Conservation (phyloP, 2,329 filamentous ascomycete species). For the Elsinoe ampelina region DNA sequence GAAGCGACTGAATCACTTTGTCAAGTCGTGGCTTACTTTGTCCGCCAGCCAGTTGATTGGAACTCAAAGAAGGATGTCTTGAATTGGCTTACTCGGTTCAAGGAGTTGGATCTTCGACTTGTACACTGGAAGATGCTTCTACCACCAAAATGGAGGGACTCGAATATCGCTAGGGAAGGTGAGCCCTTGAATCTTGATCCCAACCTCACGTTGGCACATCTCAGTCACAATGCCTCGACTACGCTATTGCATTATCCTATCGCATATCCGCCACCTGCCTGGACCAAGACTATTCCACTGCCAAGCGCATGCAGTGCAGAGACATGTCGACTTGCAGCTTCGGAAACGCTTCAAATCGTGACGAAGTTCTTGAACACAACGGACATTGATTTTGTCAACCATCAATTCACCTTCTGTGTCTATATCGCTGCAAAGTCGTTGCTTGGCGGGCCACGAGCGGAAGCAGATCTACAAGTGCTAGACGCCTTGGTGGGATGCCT, state of each 20-base stretch:
- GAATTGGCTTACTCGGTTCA: constrained; percentile 1
- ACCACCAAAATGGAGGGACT: constrained; percentile 1
- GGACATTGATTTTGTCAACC: constrained; percentile 1
- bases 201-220: neutral
- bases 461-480: neutral
- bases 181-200: neutral
- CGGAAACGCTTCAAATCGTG: neutral
- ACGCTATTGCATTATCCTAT: neutral
- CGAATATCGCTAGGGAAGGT: neutral
- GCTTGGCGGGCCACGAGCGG: neutral
- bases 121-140: neutral
- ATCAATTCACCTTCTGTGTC: constrained; percentile 5
- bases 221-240: neutral
- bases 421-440: neutral
- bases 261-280: neutral
- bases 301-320: constrained; percentile 1
- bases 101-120: neutral
- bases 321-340: neutral
- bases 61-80: neutral
- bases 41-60: neutral
- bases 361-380: constrained; percentile 1
- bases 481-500: neutral
- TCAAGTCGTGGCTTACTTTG: constrained; percentile 1
- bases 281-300: neutral
- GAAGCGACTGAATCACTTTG: constrained; percentile 1